phyloP scores from a whole-genome alignment of 2,329 filamentous ascomycete genomes.

The Penicillium sclerotiorum region DNA sequence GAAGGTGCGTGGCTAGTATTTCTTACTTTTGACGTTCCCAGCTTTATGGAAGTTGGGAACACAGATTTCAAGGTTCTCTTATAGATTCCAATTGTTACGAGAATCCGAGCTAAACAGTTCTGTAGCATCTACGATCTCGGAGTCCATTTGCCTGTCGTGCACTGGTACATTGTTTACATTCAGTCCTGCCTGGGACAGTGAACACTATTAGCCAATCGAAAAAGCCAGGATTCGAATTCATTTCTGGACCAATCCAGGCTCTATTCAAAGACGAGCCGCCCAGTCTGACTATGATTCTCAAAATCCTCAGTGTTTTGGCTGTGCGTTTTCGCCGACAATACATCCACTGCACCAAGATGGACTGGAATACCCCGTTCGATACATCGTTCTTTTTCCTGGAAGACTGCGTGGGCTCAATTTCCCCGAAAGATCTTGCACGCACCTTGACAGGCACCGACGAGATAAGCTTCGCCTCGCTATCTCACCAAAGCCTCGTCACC shows the following conservation, averaged over 20 bases:
- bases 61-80: neutral
- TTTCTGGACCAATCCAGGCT: constrained; percentile 41
- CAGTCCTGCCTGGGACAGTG: constrained; percentile 20
- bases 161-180: constrained; percentile 34
- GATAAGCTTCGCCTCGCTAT: constrained; percentile 32
- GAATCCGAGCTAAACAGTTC: neutral
- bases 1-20: constrained; percentile 31
- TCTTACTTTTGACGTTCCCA: neutral
- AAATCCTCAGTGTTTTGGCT: constrained; percentile 38
- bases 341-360: constrained; percentile 35
- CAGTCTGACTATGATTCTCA: constrained; percentile 37
- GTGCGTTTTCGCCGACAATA: constrained; percentile 40
- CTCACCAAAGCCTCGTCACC: constrained; percentile 25
- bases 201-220: constrained; percentile 14
- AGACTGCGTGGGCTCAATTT: constrained; percentile 36
- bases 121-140: constrained; percentile 36
- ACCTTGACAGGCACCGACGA: constrained; percentile 35
- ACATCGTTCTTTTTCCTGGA: constrained; percentile 37
- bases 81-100: neutral
- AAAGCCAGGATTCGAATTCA: constrained; percentile 36
- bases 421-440: constrained; percentile 35
- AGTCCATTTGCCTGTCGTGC: constrained; percentile 44
- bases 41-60: too few relatives aligned
- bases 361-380: constrained; percentile 39
- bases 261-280: constrained; percentile 37